A percentile compares a stretch with the other conserved stretches of the same genome.
phyloP scores from a whole-genome alignment of 2,329 filamentous ascomycete genomes.

The Talaromyces sp. region DNA sequence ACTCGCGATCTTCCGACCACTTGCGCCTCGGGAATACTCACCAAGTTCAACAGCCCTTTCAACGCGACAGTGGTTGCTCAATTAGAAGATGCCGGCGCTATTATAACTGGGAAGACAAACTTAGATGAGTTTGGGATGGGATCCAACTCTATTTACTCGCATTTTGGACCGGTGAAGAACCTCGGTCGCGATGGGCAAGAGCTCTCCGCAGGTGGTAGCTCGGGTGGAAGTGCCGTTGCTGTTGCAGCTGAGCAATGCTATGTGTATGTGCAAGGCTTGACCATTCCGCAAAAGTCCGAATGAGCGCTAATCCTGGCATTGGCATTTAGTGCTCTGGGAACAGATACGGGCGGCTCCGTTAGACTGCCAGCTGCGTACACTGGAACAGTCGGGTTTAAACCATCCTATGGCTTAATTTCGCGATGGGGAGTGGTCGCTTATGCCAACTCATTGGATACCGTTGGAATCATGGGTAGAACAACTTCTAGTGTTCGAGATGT shows the following conservation, averaged over 20 bases:
- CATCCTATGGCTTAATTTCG: slow-evolving; percentile 85
- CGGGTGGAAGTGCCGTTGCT: slow-evolving; percentile 87
- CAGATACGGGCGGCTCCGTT: slow-evolving; percentile 90
- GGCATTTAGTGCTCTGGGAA: slow-evolving; percentile 71
- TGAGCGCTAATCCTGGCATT: slow-evolving; percentile 10
- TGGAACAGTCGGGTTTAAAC: slow-evolving; percentile 82
- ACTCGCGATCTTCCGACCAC: slow-evolving; percentile 71
- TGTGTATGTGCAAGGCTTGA: slow-evolving; percentile 47
- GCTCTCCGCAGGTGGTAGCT: slow-evolving; percentile 81
- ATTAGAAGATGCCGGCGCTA: slow-evolving; percentile 64
- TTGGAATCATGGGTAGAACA: slow-evolving; percentile 70
- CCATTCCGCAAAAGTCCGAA: background rate
- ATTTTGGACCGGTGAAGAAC: slow-evolving; percentile 66
- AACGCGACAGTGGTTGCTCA: slow-evolving; percentile 77
- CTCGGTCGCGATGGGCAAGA: slow-evolving; percentile 45
- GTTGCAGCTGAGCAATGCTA: slow-evolving; percentile 67
- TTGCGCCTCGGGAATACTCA: slow-evolving; percentile 76
- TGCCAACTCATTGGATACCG: slow-evolving; percentile 89
- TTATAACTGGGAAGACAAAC: slow-evolving; percentile 79
- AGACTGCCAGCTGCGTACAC: slow-evolving; percentile 86
- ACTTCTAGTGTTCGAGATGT: slow-evolving; percentile 57
- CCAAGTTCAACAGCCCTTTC: slow-evolving; percentile 73
- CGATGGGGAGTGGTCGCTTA: slow-evolving; percentile 87
- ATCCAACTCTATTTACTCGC: slow-evolving; percentile 73
- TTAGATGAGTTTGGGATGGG: slow-evolving; percentile 98